A percentile compares a stretch with the other conserved stretches of the same genome.
Evolutionary conservation across 2,329 filamentous ascomycete species (phyloP).

Genomic region (Ophiostoma piceae): DNA sequence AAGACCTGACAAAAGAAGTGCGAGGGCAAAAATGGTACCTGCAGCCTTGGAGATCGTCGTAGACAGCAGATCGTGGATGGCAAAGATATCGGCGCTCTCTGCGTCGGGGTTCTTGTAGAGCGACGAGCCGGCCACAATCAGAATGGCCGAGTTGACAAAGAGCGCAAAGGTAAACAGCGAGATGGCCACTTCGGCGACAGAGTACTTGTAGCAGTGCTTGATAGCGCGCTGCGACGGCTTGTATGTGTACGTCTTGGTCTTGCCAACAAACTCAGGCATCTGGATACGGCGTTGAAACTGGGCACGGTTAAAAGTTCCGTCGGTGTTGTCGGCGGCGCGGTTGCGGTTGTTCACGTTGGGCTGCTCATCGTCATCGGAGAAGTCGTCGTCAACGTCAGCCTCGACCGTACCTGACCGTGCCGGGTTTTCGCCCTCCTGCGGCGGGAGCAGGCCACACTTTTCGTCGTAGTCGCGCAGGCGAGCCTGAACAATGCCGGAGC

Average conservation of each 20-base stretch:
- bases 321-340: not conserved
- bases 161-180: slow-evolving; percentile 78
- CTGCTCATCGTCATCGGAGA: slow-evolving; percentile 27
- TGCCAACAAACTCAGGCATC: slow-evolving; percentile 28
- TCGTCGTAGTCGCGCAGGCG: slow-evolving; percentile 60
- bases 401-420: not conserved
- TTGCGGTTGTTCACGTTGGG: slow-evolving; percentile 25
- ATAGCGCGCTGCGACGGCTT: slow-evolving; percentile 69
- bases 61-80: slow-evolving; percentile 69
- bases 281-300: slow-evolving; percentile 7
- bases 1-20: slow-evolving; percentile 71
- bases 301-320: not conserved
- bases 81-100: slow-evolving; percentile 69
- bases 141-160: slow-evolving; percentile 77
- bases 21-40: slow-evolving; percentile 78
- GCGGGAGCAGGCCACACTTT: slow-evolving; percentile 49
- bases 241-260: slow-evolving; percentile 50
- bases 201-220: slow-evolving; percentile 66
- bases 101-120: slow-evolving; percentile 61
- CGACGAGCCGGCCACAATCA: slow-evolving; percentile 74
- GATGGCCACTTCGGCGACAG: slow-evolving; percentile 62
- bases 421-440: not conserved
- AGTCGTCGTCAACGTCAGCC: slow-evolving; percentile 30
- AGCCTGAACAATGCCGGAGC: slow-evolving; percentile 63
- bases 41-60: slow-evolving; percentile 65